Base-by-base conservation (phyloP, 139 green algal species). In the Chlorella vulgaris region DNA sequence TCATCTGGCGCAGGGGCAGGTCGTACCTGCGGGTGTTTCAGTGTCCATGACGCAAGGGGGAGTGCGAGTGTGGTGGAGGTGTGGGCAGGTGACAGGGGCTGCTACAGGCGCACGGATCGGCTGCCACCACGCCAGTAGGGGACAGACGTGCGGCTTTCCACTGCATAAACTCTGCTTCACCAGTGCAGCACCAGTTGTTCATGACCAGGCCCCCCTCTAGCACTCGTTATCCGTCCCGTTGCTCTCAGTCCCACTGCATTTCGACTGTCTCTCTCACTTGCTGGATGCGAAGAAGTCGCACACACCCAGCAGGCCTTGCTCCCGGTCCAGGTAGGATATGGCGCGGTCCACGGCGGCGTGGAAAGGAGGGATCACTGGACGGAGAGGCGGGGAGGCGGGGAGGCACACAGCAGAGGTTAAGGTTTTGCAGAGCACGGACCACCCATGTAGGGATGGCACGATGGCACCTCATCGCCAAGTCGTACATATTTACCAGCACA, bases 331-430 rank as follows among this genome's bases (percentile, higher is more conserved):
- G 89, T 97, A 97, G 7, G 80, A 88, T 53, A 94, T 81, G 24
- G 94, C 95, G 28, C 91, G 88, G 82, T 99, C 96, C 2, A 99
- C 84, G 18, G 94, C 96, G 61, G 89, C 76, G 85, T 98, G 93
- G 91, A 99, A 99, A 26, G 95, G 94, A 29, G 96, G 96, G 78
- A 99, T 99, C 96, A 99, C 91, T 97, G 92, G 76, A 79, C 18
- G 74, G 43, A n/a, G 35, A 6, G 7, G 7, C 35, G 51, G 53
- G 22, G 36, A 6, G 7, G 18, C 28, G 75, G 62, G 28, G 29
- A 73, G 21, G 51, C 29, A 35, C 3, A 19, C 24, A 36, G 36
- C 13, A n/a, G 6, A 31, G n/a, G n/a, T n/a, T 29, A 51, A 2
- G 28, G 65, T 22, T 42, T 22, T 10, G 47, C 43, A 38, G 5